Evolutionary conservation across 1,139 yeast species (phyloP).

Genomic region (Pneumocystis murina): DNA sequence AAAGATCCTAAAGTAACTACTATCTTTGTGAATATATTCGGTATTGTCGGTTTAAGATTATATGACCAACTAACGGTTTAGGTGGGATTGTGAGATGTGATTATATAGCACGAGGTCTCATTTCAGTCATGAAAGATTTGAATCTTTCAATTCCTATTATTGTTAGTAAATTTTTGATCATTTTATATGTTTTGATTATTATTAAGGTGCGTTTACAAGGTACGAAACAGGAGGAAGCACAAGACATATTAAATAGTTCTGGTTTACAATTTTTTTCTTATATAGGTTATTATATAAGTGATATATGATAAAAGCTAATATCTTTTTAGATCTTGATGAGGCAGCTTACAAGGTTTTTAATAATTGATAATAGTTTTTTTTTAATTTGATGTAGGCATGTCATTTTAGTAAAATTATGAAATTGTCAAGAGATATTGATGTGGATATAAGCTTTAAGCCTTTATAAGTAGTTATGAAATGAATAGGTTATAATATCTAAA

Average conservation of each 20-base stretch:
- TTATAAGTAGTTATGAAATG: background rate
- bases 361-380: constrained; percentile 1
- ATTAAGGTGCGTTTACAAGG: constrained; percentile 98
- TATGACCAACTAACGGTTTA: background rate
- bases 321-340: constrained; percentile 59
- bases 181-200: background rate
- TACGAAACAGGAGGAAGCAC: constrained; percentile 84
- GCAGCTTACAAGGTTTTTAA: constrained; percentile 92
- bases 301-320: background rate
- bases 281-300: constrained; percentile 25
- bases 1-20: constrained; percentile 84
- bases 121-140: constrained; percentile 81
- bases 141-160: constrained; percentile 60
- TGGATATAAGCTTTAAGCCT: background rate
- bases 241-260: constrained; percentile 68
- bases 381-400: background rate
- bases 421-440: background rate
- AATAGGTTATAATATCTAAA: background rate
- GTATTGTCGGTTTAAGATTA: constrained; percentile 22
- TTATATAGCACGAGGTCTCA: constrained; percentile 93
- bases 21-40: constrained; percentile 94
- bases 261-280: constrained; percentile 87
- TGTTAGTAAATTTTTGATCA: background rate
- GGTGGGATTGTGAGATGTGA: constrained; percentile 96
- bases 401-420: constrained; percentile 8